These are phyloP conservation scores for Coemansia sp. DNA, from an alignment of 192 early-diverging fungal species.

Conservation along the genomic window DNA sequence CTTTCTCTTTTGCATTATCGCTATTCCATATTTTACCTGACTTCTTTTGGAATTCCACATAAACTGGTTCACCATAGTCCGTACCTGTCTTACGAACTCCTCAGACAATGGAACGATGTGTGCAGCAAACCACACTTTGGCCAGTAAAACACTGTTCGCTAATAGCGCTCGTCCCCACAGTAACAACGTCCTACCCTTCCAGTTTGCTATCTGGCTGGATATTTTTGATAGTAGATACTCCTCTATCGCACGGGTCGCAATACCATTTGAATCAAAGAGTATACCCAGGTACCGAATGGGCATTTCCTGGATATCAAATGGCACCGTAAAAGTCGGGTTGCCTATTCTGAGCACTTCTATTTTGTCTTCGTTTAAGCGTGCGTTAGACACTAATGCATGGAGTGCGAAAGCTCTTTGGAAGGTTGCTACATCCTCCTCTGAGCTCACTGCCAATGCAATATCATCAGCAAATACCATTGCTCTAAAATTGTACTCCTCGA, in stretches of 20 bases:
- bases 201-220: neutral
- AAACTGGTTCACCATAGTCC: neutral
- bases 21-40: neutral
- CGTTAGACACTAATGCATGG: constrained; percentile 5
- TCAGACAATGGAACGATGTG: neutral
- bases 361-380: constrained; percentile 11
- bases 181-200: neutral
- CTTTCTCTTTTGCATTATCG: too few species aligned
- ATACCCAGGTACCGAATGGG: constrained; percentile 14
- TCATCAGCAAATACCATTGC: constrained; percentile 17
- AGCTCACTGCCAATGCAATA: constrained; percentile 6
- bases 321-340: neutral
- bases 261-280: neutral
- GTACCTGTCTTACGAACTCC: neutral
- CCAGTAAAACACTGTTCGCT: neutral
- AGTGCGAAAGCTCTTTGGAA: neutral
- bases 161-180: neutral
- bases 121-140: constrained; percentile 3
- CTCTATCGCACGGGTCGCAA: constrained; percentile 4
- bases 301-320: neutral
- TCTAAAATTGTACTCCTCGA: neutral
- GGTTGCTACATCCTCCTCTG: neutral
- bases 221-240: neutral
- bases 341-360: constrained; percentile 11
- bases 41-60: neutral